Evolutionary conservation across 345 rosid genomes (phyloP), one percentile per base, ranked within the genome.

Genomic region (Eucalyptus cloeziana): DNA sequence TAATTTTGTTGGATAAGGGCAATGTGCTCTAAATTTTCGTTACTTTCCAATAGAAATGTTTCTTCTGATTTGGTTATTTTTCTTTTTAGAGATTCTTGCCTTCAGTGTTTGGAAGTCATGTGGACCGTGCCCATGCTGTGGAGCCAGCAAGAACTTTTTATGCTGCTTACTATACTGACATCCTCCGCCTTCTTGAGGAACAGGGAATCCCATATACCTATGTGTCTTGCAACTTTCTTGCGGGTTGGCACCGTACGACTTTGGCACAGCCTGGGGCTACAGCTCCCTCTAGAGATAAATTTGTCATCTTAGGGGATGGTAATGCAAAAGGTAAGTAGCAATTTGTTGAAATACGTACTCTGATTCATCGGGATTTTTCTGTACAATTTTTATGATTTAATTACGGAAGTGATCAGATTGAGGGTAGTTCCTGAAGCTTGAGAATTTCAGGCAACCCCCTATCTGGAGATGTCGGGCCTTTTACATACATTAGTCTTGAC

Each of bases 301-400:
- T 40, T 24, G 50, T 89, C 67, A 89, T 89, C 90, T 33, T 85
- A 25, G 90, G 90, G 19, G 90, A 89, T 25, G 90, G 88, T n/a
- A 89, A 86, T 67, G 62, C 90, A 10, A 89, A 89, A 86, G 90
- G 90, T 89, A n/a, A 33, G 33, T 15, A 8, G 56, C 44, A 52
- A 33, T 22, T 86, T 22, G 40, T 16, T 27, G 76, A 49, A 11
- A 13, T 86, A 4, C 24, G 30, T 30, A 64, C 40, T 22, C n/a
- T 86, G 4, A 52, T 16, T 30, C 9, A 2, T 86, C 6, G 2
- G 33, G 33, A 30, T 62, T 16, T 45, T 86, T 50, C 45, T 31
- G 40, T 49, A 33, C 44, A 86, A 51, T 27, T 30, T 86, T 49
- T 13, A 33, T 4, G 5, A 80, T 30, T 64, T 64, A 64, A 30